These are phyloP conservation scores for Rhodotorula babjevae DNA, from an alignment of 768 basidiomycete species.

Conservation along the genomic window DNA sequence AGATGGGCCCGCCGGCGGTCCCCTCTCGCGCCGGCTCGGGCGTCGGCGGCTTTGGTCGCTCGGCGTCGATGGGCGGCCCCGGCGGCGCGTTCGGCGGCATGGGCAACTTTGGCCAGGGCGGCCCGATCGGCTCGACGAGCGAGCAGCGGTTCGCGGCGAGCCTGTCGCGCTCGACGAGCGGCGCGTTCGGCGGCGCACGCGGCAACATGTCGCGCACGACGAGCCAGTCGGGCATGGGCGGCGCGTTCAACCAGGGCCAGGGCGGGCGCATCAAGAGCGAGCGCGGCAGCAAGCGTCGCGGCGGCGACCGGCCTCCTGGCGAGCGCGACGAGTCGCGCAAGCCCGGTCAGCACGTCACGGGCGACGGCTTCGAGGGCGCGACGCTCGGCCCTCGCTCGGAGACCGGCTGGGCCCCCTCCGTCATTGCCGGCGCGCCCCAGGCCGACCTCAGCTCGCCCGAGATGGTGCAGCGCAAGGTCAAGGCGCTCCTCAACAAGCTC, in stretches of 20 bases:
- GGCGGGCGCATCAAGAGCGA: conserved; percentile 67
- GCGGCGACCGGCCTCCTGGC: conserved; percentile 48
- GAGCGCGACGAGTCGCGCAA: conserved; percentile 41
- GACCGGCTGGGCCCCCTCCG: conserved; percentile 30
- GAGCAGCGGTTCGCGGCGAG: conserved; percentile 39
- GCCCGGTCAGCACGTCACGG: conserved; percentile 50
- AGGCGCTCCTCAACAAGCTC: conserved; percentile 83
- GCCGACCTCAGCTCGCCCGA: conserved; percentile 63
- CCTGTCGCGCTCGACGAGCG: conserved; percentile 25
- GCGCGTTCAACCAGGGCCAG: conserved; percentile 9
- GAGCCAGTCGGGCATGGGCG: conserved; percentile 46
- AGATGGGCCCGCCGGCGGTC: conserved; percentile 31
- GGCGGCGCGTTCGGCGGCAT: conserved; percentile 39
- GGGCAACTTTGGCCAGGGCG: conserved; percentile 40
- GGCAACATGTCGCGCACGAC: conserved; percentile 39
- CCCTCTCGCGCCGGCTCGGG: conserved; percentile 15
- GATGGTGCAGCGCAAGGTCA: conserved; percentile 88
- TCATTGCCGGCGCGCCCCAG: conserved; percentile 20
- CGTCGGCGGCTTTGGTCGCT: conserved; percentile 33
- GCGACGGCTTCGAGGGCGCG: conserved; percentile 35
- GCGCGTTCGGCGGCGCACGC: conserved; percentile 29
- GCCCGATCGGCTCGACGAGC: conserved; percentile 18
- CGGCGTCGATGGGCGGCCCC: conserved; percentile 29
- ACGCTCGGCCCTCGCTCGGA: conserved; percentile 27
- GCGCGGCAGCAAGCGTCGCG: conserved; percentile 73